Base-by-base conservation (phyloP, 805 yeast species). In the Metschnikowia henanensis region DNA sequence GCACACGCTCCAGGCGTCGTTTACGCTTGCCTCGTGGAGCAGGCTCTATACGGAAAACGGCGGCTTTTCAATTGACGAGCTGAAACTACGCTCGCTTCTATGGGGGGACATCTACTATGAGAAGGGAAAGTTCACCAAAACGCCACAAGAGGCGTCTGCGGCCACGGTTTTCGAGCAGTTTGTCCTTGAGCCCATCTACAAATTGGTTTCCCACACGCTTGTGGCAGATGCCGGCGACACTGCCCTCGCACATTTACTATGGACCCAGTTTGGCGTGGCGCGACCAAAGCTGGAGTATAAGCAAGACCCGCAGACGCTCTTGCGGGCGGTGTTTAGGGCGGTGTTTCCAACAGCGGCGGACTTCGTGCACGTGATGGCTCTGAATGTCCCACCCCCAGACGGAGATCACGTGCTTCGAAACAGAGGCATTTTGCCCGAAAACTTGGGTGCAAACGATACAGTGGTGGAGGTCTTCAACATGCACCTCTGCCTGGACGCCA, bases 71-170 rank as follows among this genome's bases (percentile, higher is more conserved):
- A 29, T 59, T n/a, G 59, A 61, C 20, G 47, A 59, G 2, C 63
- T 59, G 2, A 64, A 65, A 2, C 79, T 90, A 58, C 66, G 79
- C 0, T 57, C 60, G 33, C 69, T 80, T 43, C 66, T 90, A 17
- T 91, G 97, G 97, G 97, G 96, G 0, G 83, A 84, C 48, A 57
- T 80, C 6, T 81, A 73, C 52, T 87, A 67, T 57, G 62, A 79
- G 39, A 53, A 65, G 1, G 72, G 77, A 8, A 73, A 66, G 41
- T 83, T 89, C 51, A 57, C 73, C 0, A 17, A 16, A 9, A 59
- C 59, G 37, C 64, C 41, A 43, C 34, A 36, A 59, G 46, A 22
- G 46, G 26, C 48, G 40, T 25, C 47, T 37, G 33, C 66, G 53
- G 30, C 43, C 23, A 31, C 79, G 41, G 60, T 88, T 1, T 86